phyloP scores from a whole-genome alignment of 2,329 filamentous ascomycete genomes.

The Scleromitrula shiraiana region DNA sequence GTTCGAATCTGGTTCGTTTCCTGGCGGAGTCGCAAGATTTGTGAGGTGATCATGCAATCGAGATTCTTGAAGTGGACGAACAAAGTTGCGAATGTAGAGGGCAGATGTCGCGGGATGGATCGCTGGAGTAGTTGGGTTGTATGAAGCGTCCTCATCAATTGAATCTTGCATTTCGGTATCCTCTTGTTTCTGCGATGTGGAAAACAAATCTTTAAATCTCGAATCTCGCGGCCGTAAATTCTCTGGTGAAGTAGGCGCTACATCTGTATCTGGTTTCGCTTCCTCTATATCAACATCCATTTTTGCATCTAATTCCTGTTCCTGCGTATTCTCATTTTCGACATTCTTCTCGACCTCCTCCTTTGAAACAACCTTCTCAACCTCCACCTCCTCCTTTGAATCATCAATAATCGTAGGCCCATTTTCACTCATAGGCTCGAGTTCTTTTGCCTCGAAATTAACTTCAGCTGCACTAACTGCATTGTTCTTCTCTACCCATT shows the following conservation, averaged over 20 bases:
- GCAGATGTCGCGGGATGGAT: constrained; percentile 66
- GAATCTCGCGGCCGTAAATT: constrained; percentile 30
- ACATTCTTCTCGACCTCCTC: background rate
- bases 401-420: constrained; percentile 14
- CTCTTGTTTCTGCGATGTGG: constrained; percentile 6
- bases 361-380: constrained; percentile 6
- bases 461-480: constrained; percentile 14
- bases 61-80: constrained; percentile 70
- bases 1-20: constrained; percentile 41
- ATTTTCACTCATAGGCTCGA: background rate
- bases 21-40: constrained; percentile 55
- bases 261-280: background rate
- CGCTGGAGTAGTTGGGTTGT: constrained; percentile 41
- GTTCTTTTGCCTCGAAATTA: constrained; percentile 8
- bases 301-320: background rate
- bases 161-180: constrained; percentile 11
- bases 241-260: constrained; percentile 5
- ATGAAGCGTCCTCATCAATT: constrained; percentile 17
- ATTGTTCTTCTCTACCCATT: constrained; percentile 24
- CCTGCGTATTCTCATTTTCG: background rate
- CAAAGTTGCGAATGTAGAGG: constrained; percentile 84
- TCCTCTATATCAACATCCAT: constrained; percentile 9
- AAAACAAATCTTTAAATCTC: constrained; percentile 40
- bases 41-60: constrained; percentile 62
- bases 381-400: constrained; percentile 14